A percentile compares a stretch with the other conserved stretches of the same genome.
These are phyloP conservation scores for Candida sojae DNA, from an alignment of 1,139 yeast genomes.

Conservation along the genomic window DNA sequence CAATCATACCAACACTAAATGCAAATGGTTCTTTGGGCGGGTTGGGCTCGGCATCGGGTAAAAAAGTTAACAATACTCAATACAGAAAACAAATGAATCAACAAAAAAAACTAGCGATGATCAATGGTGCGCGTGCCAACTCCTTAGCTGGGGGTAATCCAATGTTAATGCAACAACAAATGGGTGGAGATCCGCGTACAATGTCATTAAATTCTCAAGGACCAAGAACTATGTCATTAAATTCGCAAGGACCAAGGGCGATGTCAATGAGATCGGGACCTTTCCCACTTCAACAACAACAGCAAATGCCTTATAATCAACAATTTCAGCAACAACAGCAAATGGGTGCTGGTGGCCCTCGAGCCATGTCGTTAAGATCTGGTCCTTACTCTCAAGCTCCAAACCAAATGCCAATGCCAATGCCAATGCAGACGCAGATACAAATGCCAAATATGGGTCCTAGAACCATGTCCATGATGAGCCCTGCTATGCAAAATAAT, in stretches of 20 bases:
- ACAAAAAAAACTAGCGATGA: slow-evolving; percentile 60
- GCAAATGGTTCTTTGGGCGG: slow-evolving; percentile 13
- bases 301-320: slow-evolving; percentile 1
- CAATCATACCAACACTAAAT: slow-evolving; percentile 69
- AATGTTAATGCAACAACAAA: slow-evolving; percentile 25
- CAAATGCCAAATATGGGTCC: slow-evolving; percentile 4
- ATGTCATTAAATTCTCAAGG: slow-evolving; percentile 53
- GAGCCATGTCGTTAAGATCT: slow-evolving; percentile 17
- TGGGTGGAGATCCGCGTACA: slow-evolving; percentile 44
- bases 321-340: slow-evolving; percentile 6
- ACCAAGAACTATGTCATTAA: slow-evolving; percentile 32
- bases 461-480: slow-evolving; percentile 8
- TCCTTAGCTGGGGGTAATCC: slow-evolving; percentile 41
- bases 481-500: not conserved
- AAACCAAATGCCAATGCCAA: not conserved
- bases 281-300: slow-evolving; percentile 1
- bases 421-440: not conserved
- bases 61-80: slow-evolving; percentile 48
- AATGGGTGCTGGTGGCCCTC: slow-evolving; percentile 14
- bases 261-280: slow-evolving; percentile 8
- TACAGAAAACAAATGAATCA: slow-evolving; percentile 71
- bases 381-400: slow-evolving; percentile 11
- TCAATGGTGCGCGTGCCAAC: slow-evolving; percentile 50
- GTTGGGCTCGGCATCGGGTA: slow-evolving; percentile 11
- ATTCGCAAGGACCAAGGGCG: slow-evolving; percentile 15